phyloP scores from a whole-genome alignment of 345 rosid species.

The Rhizophora mangle region DNA sequence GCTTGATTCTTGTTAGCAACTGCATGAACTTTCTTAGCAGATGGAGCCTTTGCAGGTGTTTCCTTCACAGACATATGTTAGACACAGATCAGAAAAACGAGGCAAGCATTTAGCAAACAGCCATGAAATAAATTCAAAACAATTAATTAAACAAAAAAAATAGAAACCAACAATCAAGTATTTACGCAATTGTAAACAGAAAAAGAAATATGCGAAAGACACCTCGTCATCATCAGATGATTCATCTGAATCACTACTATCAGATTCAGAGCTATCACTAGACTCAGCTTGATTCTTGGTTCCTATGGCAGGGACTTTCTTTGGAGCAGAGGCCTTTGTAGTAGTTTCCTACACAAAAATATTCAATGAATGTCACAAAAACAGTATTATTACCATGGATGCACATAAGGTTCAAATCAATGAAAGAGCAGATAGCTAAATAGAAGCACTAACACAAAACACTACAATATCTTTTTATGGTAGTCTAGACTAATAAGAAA shows the following conservation, averaged over 20 bases:
- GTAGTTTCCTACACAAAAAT: slow-evolving; percentile 4
- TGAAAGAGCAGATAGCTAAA: not conserved
- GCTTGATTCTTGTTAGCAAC: not conserved
- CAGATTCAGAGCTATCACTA: slow-evolving; percentile 8
- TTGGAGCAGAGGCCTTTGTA: not conserved
- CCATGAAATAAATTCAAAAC: not conserved
- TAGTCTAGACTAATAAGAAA: too few species aligned
- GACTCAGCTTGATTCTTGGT: not conserved
- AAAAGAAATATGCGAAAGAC: not conserved
- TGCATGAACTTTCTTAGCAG: not conserved
- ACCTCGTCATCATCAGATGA: slow-evolving; percentile 20
- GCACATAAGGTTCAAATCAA: not conserved
- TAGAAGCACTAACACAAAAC: too few species aligned
- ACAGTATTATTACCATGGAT: not conserved
- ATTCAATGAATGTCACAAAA: not conserved
- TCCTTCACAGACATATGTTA: not conserved
- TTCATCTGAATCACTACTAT: slow-evolving; percentile 22
- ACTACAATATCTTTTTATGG: too few species aligned
- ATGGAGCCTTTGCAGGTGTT: not conserved
- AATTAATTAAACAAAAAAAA: not conserved
- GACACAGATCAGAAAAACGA: too few species aligned
- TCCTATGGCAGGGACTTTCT: not conserved
- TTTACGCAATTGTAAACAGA: not conserved
- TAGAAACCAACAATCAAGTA: not conserved
- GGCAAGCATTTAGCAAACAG: too few species aligned